Base-by-base conservation (phyloP, 257 asterid genomes). In the Verbascum thapsus region DNA sequence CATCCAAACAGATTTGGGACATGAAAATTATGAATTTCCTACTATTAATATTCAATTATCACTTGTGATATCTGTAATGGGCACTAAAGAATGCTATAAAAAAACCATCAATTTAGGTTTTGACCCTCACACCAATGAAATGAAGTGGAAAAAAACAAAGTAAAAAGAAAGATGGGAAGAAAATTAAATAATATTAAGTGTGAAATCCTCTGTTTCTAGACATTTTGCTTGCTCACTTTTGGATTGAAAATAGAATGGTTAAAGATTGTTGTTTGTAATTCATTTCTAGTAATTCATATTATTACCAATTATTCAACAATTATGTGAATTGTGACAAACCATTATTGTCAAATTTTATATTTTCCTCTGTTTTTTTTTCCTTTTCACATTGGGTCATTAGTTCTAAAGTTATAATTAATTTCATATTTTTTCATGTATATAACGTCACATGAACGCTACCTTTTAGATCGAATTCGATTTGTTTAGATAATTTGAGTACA, bases 131-230 rank as follows among this genome's bases (percentile, higher is more conserved):
- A 5, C 53, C 66, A 61, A 34, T 32, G 59, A 58, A 35, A 18
- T 63, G 74, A 63, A 63, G 50, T 57, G 72, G 74, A 68, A 63
- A 68, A 56, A 26, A 26, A 59, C 71, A 67, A 17, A 53, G 61
- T 11, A 43, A 20, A 57, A 48, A 0, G 13, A 8, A 11, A 8
- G 11, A 20, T 6, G 10, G 52, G 18, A 42, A 19, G 34, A 22
- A 37, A 65, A 56, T n/a, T 10, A 37, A 57, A 26, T 53, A 40
- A 44, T 30, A 35, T 20, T 38, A 32, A 66, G 26, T 35, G 32
- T 26, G 32, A 23, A 53, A 52, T 49, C 71, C 70, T 22, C 18
- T 53, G 77, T 2, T 64, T 58, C 16, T 64, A 59, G 78, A 57
- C 83, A 61, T 17, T 35, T 22, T 73, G 70, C 35, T 57, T 64